Base-by-base conservation (phyloP, 2,329 filamentous ascomycete genomes). In the Fusarium dimerum region DNA sequence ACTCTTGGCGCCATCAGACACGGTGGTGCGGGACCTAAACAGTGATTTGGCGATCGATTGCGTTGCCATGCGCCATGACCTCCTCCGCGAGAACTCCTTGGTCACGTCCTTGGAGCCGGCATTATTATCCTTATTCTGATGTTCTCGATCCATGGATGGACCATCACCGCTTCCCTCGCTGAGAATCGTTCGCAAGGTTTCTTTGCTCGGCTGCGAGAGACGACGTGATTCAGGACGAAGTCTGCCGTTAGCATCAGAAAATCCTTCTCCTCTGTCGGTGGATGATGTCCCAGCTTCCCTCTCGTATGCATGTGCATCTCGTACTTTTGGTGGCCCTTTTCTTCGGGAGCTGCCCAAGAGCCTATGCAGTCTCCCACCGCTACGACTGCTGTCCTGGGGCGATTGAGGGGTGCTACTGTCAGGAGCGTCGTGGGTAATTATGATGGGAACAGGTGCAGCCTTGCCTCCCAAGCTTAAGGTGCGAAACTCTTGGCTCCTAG, bases 171-270 rank as follows among this genome's bases (percentile, higher is more conserved):
- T 80, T 6, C 74, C 77, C 9, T 80, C 77, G 52, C 78, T 80
- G 47, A 80, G 61, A 16, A 81, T 79, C 1, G 78, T 80, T 47
- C 76, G 76, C 26, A 80, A 62, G 0, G 76, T 78, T 26, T 79
- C 78, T 56, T 74, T 73, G 60, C 75, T 79, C n/a, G 70, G 60
- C 32, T 76, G 57, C 6, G 67, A 62, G 11, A 74, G 57, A 40
- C 69, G 71, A 55, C 72, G 75, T 2, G 71, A 66, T 13, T 68
- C 63, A 45, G 68, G 61, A 1, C 72, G 68, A 17, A 71, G 40
- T 16, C 43, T 39, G 10, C 39, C 17, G 10, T 51, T 41, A 20
- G 54, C 46, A 11, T 51, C 49, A 8, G 52, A 32, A 42, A 12
- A 10, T 11, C 10, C 38, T 18, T 50, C 44, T 7, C 36, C 40